Evolutionary conservation across 148 eudicot species (phyloP), one percentile per base, ranked within the genome.

Genomic region (Vaccinium macrocarpon): DNA sequence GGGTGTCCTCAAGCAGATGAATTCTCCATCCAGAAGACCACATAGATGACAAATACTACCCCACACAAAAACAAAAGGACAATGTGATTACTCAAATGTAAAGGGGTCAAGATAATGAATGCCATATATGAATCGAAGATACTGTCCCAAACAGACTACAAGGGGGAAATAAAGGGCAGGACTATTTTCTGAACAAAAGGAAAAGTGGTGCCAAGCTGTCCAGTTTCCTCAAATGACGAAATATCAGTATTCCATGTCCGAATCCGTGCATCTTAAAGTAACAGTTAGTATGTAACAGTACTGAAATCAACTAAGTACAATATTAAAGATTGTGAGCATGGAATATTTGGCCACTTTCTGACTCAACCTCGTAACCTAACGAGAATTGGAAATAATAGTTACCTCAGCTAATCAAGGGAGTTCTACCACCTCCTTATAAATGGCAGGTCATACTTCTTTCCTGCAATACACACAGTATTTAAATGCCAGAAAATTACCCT

Each of bases 371-470:
- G 35, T 57, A 51, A 51, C 10, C 50, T 4, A 52, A 81, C 5
- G 10, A 53, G 76, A 59, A 51, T 14, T 10, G 61, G 2, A 27
- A 27, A 38, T 52, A 73, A 53, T 51, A 6, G 15, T 73, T 68
- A 73, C 79, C 84, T 82, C 84, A 56, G 21, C 70, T 38, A 74
- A 42, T 53, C 13, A 13, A 73, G 23, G 38, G 66, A 68, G 27
- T 38, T 52, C 85, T 38, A 51, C 55, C 82, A 13, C 51, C 68
- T 62, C 48, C 55, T 32, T 66, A 53, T 19, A 53, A 53, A 75
- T 25, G 19, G 35, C 61, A 15, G 76, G 66, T 29, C 84, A 86
- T 56, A 61, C 59, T 50, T 86, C 87, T 86, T 86, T 86, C 84
- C 87, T 86, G 82, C 48, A 76, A 86, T 68, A 64, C 48, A 53